Percentiles rank a stretch among this genome's conserved stretches.
Evolutionary conservation across 257 asterid species (phyloP).

Genomic region (Primulina eburnea): DNA sequence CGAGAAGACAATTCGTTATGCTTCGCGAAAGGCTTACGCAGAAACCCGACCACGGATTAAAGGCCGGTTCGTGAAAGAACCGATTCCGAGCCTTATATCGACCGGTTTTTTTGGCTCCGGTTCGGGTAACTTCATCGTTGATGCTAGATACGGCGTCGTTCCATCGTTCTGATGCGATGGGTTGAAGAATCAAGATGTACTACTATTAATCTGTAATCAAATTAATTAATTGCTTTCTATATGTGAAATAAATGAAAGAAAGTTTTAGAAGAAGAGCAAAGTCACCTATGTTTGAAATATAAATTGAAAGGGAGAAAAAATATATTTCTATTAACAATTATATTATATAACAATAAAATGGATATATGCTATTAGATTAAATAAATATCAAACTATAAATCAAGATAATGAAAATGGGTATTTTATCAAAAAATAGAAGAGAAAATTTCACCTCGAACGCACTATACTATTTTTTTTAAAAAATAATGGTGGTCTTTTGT

Average conservation of each 20-base stretch:
- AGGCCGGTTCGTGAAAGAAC: conserved; percentile 79
- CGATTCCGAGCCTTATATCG: conserved; percentile 43
- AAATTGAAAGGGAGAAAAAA: too few relatives aligned
- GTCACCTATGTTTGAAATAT: too few relatives aligned
- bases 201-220: conserved; percentile 21
- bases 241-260: conserved; percentile 15
- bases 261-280: not conserved
- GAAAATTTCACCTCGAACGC: too few relatives aligned
- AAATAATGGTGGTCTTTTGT: too few relatives aligned
- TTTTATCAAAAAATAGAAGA: too few relatives aligned
- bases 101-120: conserved; percentile 35
- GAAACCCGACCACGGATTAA: conserved; percentile 85
- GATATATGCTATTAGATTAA: too few relatives aligned
- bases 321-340: too few relatives aligned
- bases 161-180: conserved; percentile 45
- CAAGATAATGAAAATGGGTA: too few relatives aligned
- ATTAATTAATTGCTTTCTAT: too few relatives aligned
- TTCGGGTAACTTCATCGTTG: conserved; percentile 38
- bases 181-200: conserved; percentile 3
- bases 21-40: conserved; percentile 84
- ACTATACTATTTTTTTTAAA: too few relatives aligned
- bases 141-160: conserved; percentile 47
- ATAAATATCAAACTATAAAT: too few relatives aligned
- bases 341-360: too few relatives aligned
- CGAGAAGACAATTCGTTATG: conserved; percentile 81